Percentiles rank a stretch among this genome's conserved stretches.
These are phyloP conservation scores for Kernera saxatilis DNA, from an alignment of 345 rosid genomes.

Conservation along the genomic window DNA sequence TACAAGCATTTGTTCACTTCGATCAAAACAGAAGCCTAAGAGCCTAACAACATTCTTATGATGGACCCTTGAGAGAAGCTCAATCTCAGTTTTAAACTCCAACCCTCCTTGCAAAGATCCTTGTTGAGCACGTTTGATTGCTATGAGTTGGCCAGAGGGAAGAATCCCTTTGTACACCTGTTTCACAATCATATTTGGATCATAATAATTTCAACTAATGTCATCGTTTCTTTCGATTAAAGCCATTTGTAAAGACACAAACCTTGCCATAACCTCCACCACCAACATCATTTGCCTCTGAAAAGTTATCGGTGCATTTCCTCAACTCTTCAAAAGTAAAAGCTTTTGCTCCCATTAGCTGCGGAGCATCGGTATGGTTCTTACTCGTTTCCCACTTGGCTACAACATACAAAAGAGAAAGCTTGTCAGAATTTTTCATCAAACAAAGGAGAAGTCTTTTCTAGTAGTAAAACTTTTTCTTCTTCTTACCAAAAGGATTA, in stretches of 20 bases:
- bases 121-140: slow-evolving; percentile 75
- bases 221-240: background rate
- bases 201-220: background rate
- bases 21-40: slow-evolving; percentile 66
- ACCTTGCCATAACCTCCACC: slow-evolving; percentile 97
- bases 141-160: slow-evolving; percentile 49
- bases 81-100: slow-evolving; percentile 85
- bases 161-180: slow-evolving; percentile 74
- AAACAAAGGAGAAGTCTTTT: background rate
- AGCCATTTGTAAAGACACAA: background rate
- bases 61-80: slow-evolving; percentile 84
- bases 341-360: slow-evolving; percentile 63
- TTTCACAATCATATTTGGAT: background rate
- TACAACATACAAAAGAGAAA: slow-evolving; percentile 26
- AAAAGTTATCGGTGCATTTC: slow-evolving; percentile 58
- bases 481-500: slow-evolving; percentile 62
- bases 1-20: slow-evolving; percentile 70
- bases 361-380: slow-evolving; percentile 55
- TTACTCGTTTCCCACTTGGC: slow-evolving; percentile 61
- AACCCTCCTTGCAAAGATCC: slow-evolving; percentile 78
- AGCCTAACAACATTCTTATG: slow-evolving; percentile 75
- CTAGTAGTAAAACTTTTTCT: background rate
- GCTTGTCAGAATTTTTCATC: background rate
- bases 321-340: slow-evolving; percentile 69
- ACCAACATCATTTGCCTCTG: slow-evolving; percentile 60